These are phyloP conservation scores for Medicago lupulina DNA, from an alignment of 306 rosid species.

Conservation along the genomic window DNA sequence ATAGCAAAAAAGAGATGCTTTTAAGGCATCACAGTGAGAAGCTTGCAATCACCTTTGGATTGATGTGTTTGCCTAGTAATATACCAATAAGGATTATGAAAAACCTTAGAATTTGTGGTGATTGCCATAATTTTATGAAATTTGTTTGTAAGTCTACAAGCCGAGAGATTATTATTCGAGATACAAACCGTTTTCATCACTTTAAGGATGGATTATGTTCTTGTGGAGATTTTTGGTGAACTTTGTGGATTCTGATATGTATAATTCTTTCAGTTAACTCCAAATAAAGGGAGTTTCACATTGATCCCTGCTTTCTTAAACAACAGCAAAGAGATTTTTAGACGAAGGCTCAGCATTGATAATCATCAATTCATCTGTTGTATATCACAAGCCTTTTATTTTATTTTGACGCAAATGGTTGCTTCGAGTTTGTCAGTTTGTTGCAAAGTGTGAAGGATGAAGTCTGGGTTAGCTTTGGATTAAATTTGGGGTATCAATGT, in stretches of 20 bases:
- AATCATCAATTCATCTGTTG: conserved; percentile 5
- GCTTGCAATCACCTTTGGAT: conserved; percentile 76
- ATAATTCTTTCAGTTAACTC: conserved; percentile 1
- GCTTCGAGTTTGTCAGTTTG: neutral
- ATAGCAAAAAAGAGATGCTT: conserved; percentile 68
- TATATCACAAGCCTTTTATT: neutral
- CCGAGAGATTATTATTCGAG: conserved; percentile 79
- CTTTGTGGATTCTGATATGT: neutral
- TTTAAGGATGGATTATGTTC: conserved; percentile 68
- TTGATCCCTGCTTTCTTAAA: neutral
- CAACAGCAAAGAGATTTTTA: conserved; percentile 18
- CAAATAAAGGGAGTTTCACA: conserved; percentile 6
- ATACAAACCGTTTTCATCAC: conserved; percentile 79
- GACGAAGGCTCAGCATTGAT: conserved; percentile 7
- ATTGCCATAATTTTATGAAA: conserved; percentile 90
- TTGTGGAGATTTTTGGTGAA: conserved; percentile 82
- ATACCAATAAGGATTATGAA: conserved; percentile 85
- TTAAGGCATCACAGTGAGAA: conserved; percentile 87
- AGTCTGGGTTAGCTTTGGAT: no score
- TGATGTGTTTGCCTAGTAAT: conserved; percentile 70
- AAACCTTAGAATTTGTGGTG: conserved; percentile 92
- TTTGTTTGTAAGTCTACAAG: conserved; percentile 52
- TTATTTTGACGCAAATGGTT: neutral
- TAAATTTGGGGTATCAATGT: neutral
- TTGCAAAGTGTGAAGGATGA: neutral